Base-by-base conservation (phyloP, 139 green algal species). In the Edaphochlamys debaryana region DNA sequence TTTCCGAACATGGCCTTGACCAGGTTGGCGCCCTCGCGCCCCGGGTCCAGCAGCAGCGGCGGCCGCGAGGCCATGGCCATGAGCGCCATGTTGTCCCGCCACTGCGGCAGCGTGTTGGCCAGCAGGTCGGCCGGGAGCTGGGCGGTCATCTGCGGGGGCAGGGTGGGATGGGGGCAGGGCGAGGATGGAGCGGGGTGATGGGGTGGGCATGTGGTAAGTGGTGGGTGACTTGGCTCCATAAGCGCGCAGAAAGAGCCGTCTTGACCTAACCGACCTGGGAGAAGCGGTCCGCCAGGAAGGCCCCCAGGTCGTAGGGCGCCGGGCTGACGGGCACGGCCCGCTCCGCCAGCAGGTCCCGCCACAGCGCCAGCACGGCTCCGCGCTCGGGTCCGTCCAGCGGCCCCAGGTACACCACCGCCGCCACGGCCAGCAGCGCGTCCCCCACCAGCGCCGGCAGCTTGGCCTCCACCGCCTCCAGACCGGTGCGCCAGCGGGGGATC, bases 1-100 rank as follows among this genome's bases (percentile, higher is more conserved):
- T 83, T 83, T 22, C 81, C 81, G 25, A 81, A 79, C 81, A 77
- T 72, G 42, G 72, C 81, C 64, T 87, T 87, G 71, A 87, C 36
- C 71, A 87, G 72, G 42, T 67, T 72, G 48, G 81, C 67, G 23
- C 69, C 81, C 37, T 81, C 81, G 34, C 81, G 70, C 0, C 60
- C 71, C 20, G 71, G 62, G 72, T 87, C 81, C 37, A 87, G 81
- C 48, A 87, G 60, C 70, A 87, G 81, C 32, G 81, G 70, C 37
- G 81, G 81, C 27, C 72, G 72, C 25, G 4, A 25, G n/a, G 72
- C 45, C 64, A 80, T 60, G 17, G 60, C 42, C 60, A 82, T 82
- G 34, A 81, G 72, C n/a, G 68, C 62, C 27, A 87, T 34, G 62
- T 80, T 77, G 56, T 87, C 81, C 9, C 72, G 72, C 81, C 81